Conservation (phyloP, 2,329 filamentous ascomycete species). For the Aspergillus fumigatus region DNA sequence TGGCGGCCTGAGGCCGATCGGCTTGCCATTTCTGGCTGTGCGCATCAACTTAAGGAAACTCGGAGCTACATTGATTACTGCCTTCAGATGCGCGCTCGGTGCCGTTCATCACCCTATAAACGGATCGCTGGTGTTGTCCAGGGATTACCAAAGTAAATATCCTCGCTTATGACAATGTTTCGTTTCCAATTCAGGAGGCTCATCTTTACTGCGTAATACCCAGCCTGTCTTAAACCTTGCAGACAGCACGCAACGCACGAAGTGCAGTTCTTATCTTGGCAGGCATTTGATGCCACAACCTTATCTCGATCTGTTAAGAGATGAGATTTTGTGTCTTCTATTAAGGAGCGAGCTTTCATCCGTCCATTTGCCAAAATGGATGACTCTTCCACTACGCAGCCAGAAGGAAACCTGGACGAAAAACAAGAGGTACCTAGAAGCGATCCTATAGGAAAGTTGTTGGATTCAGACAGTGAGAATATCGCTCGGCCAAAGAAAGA, state of each 20-base stretch:
- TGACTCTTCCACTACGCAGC: neutral
- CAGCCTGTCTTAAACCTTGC: neutral
- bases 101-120: neutral
- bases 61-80: neutral
- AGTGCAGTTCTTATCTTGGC: neutral
- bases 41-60: neutral
- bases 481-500: conserved; percentile 33
- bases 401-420: neutral
- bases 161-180: neutral
- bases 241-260: neutral
- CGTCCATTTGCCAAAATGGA: neutral
- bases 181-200: neutral
- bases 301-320: neutral
- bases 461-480: conserved; percentile 2
- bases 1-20: conserved; percentile 10
- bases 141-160: neutral
- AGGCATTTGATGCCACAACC: neutral
- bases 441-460: neutral
- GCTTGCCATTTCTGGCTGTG: neutral
- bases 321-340: neutral
- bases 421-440: neutral
- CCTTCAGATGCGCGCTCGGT: neutral
- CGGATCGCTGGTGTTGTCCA: neutral
- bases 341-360: neutral
- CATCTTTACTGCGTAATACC: neutral